Evolutionary conservation across 352 stramenopile genomes (phyloP), one percentile per base, ranked within the genome.

Genomic region (Phytophthora sansomeana): DNA sequence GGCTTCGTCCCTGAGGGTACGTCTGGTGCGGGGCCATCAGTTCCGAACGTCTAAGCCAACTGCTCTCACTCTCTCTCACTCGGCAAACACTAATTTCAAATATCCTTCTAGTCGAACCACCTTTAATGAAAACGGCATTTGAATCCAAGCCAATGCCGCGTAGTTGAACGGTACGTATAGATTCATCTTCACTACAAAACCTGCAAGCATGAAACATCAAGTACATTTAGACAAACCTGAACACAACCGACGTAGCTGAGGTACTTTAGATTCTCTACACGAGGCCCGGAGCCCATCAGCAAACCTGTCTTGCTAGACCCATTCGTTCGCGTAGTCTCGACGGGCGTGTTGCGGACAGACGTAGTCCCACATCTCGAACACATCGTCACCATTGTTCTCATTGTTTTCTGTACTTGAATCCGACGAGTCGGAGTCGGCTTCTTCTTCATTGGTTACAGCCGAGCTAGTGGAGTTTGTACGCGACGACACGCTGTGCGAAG

Each of bases 311-410:
- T 3, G 43, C 54, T 60, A 87, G 39, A 87, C 38, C 78, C 78
- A 87, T 61, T 85, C 78, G 47, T 85, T 87, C 30, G 67, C 61
- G 47, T 71, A 78, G 32, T 48, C 38, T 11, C 58, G 74, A 8
- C 78, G 76, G 36, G 76, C 58, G 35, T 81, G 65, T 51, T 82
- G 74, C 3, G 76, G 76, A 58, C 75, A 84, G 32, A 87, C 72
- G 46, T 85, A 87, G 51, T 87, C 78, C 78, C 78, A 87, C 67
- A 87, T 77, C 28, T 85, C 78, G 57, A 87, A 87, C 29, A 72
- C 69, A 8, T 72, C 58, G 43, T 43, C 41, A n/a, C n/a, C n/a
- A n/a, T n/a, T n/a, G n/a, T n/a, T n/a, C n/a, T 61, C 36, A 47
- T 32, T 19, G 33, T 36, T 42, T 5, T 13, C 10, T 8, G 38